These are phyloP conservation scores for Quillaja saponaria DNA, from an alignment of 306 rosid genomes.

Conservation along the genomic window DNA sequence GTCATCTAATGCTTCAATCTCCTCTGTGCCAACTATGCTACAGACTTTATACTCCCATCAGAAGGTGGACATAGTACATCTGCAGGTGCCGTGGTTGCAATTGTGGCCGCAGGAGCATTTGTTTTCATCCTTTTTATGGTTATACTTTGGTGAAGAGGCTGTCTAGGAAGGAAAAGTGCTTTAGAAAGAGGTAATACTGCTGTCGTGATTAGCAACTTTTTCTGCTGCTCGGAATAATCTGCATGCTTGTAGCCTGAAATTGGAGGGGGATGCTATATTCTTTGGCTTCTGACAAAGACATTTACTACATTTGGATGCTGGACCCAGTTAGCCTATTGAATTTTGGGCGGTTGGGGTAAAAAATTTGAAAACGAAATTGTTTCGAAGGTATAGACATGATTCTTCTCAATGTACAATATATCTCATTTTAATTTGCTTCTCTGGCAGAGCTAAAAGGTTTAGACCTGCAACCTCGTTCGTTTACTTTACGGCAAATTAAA, in stretches of 20 bases:
- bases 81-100: constrained; percentile 36
- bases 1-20: not conserved
- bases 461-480: constrained; percentile 36
- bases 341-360: not conserved
- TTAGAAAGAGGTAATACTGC: constrained; percentile 34
- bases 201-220: constrained; percentile 1
- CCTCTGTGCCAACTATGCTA: not conserved
- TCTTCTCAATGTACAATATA: not conserved
- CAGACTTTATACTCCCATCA: constrained; percentile 39
- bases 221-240: not conserved
- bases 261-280: too few species aligned
- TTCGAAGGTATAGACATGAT: not conserved
- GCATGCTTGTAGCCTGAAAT: not conserved
- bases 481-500: constrained; percentile 45
- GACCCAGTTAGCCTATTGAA: constrained; percentile 2
- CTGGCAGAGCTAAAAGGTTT: constrained; percentile 41
- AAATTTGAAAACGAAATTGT: too few species aligned
- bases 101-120: constrained; percentile 39
- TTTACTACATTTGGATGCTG: not conserved
- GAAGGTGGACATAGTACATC: constrained; percentile 22
- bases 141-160: constrained; percentile 43
- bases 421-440: not conserved
- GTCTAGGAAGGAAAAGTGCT: constrained; percentile 19
- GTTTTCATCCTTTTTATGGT: constrained; percentile 28
- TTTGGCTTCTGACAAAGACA: constrained; percentile 3